Evolutionary conservation across 495 filamentous ascomycete species (phyloP).

Genomic region (Diplogelasinospora grovesii): DNA sequence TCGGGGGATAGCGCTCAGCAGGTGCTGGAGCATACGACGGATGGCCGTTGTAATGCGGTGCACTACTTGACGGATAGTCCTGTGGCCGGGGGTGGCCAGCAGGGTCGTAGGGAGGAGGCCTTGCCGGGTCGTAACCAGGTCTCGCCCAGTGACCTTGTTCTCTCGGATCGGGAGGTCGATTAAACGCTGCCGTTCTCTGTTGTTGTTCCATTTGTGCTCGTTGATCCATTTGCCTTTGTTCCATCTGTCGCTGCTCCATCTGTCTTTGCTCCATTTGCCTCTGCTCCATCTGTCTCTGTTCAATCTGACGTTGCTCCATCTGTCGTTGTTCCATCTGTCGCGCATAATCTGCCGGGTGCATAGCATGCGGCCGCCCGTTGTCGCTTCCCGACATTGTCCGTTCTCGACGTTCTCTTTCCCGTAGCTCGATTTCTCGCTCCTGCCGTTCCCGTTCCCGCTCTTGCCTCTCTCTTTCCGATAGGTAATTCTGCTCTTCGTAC

Average conservation of each 20-base stretch:
- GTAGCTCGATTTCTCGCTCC: slow-evolving; percentile 24
- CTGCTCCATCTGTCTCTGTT: no score
- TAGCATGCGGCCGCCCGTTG: slow-evolving; percentile 15
- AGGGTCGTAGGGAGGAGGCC: slow-evolving; percentile 34
- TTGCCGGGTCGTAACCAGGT: slow-evolving; percentile 33
- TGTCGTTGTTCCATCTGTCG: slow-evolving; percentile 30
- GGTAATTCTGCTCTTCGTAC: slow-evolving; percentile 27
- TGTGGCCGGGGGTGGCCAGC: slow-evolving; percentile 31
- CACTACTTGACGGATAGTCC: slow-evolving; percentile 37
- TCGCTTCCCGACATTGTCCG: slow-evolving; percentile 32
- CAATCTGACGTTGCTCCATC: no score
- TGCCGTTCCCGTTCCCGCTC: slow-evolving; percentile 31
- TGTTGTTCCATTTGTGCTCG: slow-evolving; percentile 22
- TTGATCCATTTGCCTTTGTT: slow-evolving; percentile 21
- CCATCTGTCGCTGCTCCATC: slow-evolving; percentile 17
- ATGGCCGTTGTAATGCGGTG: slow-evolving; percentile 38
- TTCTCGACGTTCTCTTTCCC: slow-evolving; percentile 33
- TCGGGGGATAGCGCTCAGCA: slow-evolving; percentile 40
- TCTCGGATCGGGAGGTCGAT: slow-evolving; percentile 35
- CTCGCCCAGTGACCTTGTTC: slow-evolving; percentile 39
- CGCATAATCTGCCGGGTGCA: slow-evolving; percentile 23
- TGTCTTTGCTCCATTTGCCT: slow-evolving; percentile 21
- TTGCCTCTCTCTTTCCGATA: slow-evolving; percentile 32
- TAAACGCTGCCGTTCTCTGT: slow-evolving; percentile 27
- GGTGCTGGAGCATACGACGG: slow-evolving; percentile 39